A percentile compares a stretch with the other conserved stretches of the same genome.
Conservation (phyloP, 1,284 basidiomycete genomes). For the Ganoderma lucidum region DNA sequence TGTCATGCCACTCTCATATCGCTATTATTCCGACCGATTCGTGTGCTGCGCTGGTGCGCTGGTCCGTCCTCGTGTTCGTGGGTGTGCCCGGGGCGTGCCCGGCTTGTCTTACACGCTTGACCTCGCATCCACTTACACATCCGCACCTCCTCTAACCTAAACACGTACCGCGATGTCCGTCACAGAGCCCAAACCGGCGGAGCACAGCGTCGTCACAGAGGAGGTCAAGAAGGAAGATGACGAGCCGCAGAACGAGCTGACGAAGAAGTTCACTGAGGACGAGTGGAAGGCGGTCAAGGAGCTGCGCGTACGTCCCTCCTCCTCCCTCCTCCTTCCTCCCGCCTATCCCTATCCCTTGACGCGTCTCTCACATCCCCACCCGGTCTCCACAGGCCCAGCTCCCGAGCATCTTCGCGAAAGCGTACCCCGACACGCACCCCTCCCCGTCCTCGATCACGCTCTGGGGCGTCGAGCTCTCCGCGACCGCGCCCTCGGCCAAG, state of each 20-base stretch:
- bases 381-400: conserved; percentile 53
- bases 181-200: conserved; percentile 1
- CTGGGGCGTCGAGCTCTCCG: conserved; percentile 70
- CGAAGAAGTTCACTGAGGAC: conserved; percentile 68
- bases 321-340: neutral
- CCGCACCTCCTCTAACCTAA: conserved; percentile 4
- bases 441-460: conserved; percentile 50
- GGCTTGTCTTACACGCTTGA: neutral
- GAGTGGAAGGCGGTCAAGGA: conserved; percentile 76
- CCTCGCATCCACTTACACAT: neutral
- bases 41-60: neutral
- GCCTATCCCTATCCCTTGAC: neutral
- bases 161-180: neutral
- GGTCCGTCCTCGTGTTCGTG: neutral
- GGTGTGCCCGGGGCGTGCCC: neutral
- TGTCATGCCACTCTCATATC: neutral
- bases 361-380: neutral
- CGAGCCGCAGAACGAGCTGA: conserved; percentile 75
- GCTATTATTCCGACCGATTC: neutral
- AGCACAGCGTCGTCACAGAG: conserved; percentile 13
- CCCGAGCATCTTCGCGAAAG: conserved; percentile 63
- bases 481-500: conserved; percentile 59
- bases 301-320: conserved; percentile 57
- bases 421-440: conserved; percentile 60
- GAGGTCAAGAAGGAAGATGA: conserved; percentile 29